Evolutionary conservation across 768 basidiomycete species (phyloP), one percentile per base, ranked within the genome.

Genomic region (Boletus rubescentipes): DNA sequence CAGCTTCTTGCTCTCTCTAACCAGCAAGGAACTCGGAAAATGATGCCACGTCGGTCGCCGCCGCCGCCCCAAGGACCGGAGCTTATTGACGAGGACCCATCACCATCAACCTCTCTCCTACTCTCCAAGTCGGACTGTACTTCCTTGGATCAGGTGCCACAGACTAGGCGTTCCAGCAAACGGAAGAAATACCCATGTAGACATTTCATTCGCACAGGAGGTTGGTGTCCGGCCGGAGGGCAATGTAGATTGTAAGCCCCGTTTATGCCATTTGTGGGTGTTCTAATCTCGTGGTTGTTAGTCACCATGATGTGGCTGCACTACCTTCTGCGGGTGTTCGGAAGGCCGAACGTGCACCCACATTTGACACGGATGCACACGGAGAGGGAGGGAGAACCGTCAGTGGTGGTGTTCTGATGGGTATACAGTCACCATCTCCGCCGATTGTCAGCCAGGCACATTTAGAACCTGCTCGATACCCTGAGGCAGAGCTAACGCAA

Each of bases 181-280:
- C 55, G 50, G 64, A 72, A 70, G 50, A 78, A 71, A 23, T 62
- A 69, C 10, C 71, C 75, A 7, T 79, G 76, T 59, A 70, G 70
- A 46, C 73, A 76, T 56, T 77, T 75, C 61, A 57, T 72, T 46
- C 73, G 74, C 48, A 74, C 75, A 59, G 63, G 69, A 20, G 76
- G 75, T 1, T 72, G 71, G 72, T 79, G 77, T 60, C 77, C 74
- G 4, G 61, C 71, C 14, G 77, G 75, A 15, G 68, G 72, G 34
- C 58, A 67, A 8, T 79, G 76, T 57, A 71, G 62, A 54, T 77
- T 78, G 79, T 78, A 62, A 60, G 75, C 3, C 32, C 62, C 30
- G 6, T 48, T 48, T 32, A 26, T 49, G 34, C 14, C 29, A 32
- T 7, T 39, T 31, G 23, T 47, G 16, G 29, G 26, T 23, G 35